phyloP scores from a whole-genome alignment of 2,329 filamentous ascomycete species.

The Beauveria sp. region DNA sequence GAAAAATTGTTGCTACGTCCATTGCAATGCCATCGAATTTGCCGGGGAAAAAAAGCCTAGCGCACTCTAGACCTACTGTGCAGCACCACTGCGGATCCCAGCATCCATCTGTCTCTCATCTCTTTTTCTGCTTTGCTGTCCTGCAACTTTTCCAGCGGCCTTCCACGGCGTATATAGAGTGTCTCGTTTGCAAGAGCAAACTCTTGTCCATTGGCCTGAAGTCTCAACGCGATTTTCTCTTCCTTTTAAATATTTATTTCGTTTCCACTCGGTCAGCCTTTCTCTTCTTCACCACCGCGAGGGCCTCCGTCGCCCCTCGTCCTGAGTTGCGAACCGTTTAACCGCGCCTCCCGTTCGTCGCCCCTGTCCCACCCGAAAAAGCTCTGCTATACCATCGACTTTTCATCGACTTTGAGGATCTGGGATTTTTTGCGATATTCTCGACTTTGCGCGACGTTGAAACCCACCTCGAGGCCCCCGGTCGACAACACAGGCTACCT shows the following conservation, averaged over 20 bases:
- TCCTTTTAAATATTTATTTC: background rate
- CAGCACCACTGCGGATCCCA: background rate
- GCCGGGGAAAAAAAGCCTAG: background rate
- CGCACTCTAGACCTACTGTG: background rate
- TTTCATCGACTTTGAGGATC: background rate
- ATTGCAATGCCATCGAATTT: no score
- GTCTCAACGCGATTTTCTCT: background rate
- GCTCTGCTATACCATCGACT: background rate
- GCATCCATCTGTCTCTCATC: background rate
- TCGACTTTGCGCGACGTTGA: background rate
- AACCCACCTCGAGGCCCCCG: background rate
- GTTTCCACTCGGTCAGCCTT: background rate
- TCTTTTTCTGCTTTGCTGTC: conserved; percentile 6
- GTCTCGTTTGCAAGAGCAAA: background rate
- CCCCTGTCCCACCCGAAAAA: background rate
- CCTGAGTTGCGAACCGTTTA: background rate
- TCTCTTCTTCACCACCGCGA: background rate
- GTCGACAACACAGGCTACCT: background rate
- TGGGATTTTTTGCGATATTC: background rate
- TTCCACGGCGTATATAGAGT: background rate
- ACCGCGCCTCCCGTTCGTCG: background rate
- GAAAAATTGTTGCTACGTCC: no score
- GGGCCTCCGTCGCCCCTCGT: background rate
- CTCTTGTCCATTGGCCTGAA: background rate
- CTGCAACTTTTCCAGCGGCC: background rate